A percentile compares a stretch with the other conserved stretches of the same genome.
These are phyloP conservation scores for Capsella bursapastoris DNA, from an alignment of 345 rosid species.

Conservation along the genomic window DNA sequence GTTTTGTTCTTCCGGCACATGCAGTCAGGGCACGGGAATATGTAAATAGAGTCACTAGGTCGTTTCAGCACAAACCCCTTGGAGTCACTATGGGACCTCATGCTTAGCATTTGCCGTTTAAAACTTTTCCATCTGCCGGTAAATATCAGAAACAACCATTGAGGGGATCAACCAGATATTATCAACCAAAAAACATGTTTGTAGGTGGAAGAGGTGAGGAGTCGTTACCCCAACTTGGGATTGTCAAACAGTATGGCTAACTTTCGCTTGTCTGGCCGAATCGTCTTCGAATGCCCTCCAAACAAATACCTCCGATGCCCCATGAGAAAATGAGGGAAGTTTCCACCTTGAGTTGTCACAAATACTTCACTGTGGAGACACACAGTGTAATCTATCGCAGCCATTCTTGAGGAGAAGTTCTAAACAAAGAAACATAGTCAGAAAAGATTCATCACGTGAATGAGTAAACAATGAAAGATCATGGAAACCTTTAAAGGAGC, in stretches of 20 bases:
- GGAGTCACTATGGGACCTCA: conserved; percentile 88
- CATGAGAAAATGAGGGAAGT: conserved; percentile 96
- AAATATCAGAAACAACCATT: conserved; percentile 17
- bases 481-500: conserved; percentile 71
- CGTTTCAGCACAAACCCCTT: conserved; percentile 91
- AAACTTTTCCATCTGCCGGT: conserved; percentile 90
- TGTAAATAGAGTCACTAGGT: conserved; percentile 79
- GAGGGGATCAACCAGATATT: conserved; percentile 8
- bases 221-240: conserved; percentile 72
- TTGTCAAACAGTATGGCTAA: conserved; percentile 87
- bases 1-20: conserved; percentile 81
- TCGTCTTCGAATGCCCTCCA: conserved; percentile 93
- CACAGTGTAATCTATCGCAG: conserved; percentile 98
- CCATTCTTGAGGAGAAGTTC: conserved; percentile 99
- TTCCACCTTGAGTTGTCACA: conserved; percentile 99
- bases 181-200: background rate
- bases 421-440: conserved; percentile 48
- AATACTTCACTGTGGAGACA: conserved; percentile 99
- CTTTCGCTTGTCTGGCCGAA: conserved; percentile 94
- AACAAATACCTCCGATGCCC: conserved; percentile 91
- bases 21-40: conserved; percentile 96
- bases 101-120: conserved; percentile 80
- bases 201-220: conserved; percentile 31
- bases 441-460: conserved; percentile 20
- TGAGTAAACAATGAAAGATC: conserved; percentile 8